A percentile compares a stretch with the other conserved stretches of the same genome.
Conservation (phyloP, 257 asterid genomes). For the Capsicum pubescens region DNA sequence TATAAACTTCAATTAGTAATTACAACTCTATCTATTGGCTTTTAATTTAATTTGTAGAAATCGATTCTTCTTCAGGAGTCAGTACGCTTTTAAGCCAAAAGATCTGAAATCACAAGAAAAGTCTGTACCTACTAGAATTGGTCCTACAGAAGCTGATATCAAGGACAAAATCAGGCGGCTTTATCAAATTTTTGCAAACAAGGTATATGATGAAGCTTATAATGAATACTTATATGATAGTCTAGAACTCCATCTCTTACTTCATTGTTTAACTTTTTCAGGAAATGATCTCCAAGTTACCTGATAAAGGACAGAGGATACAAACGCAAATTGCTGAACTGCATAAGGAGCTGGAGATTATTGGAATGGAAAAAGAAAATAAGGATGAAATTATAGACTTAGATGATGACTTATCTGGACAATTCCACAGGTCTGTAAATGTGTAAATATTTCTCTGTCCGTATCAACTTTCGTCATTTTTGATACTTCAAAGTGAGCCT, state of each 20-base stretch:
- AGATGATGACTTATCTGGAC: slow-evolving; percentile 31
- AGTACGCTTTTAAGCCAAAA: slow-evolving; percentile 81
- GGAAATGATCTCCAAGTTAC: slow-evolving; percentile 62
- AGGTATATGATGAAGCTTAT: slow-evolving; percentile 48
- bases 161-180: slow-evolving; percentile 63
- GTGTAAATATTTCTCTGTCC: slow-evolving; percentile 28
- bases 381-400: slow-evolving; percentile 9
- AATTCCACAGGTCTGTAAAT: slow-evolving; percentile 23
- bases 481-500: not conserved
- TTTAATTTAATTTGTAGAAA: slow-evolving; percentile 17
- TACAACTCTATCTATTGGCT: slow-evolving; percentile 14
- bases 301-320: slow-evolving; percentile 81
- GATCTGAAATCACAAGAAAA: slow-evolving; percentile 52
- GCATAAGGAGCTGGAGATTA: slow-evolving; percentile 52
- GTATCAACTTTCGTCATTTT: not conserved
- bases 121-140: slow-evolving; percentile 45
- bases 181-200: slow-evolving; percentile 49
- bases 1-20: slow-evolving; percentile 1
- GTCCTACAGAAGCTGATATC: slow-evolving; percentile 67
- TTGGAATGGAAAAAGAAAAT: slow-evolving; percentile 37
- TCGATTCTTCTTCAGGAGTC: slow-evolving; percentile 50
- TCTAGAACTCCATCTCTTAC: not conserved
- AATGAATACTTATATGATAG: not conserved
- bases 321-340: slow-evolving; percentile 60
- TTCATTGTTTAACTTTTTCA: slow-evolving; percentile 30